Evolutionary conservation across 2,329 filamentous ascomycete genomes (phyloP).

Genomic region (Elsinoe fawcettii): DNA sequence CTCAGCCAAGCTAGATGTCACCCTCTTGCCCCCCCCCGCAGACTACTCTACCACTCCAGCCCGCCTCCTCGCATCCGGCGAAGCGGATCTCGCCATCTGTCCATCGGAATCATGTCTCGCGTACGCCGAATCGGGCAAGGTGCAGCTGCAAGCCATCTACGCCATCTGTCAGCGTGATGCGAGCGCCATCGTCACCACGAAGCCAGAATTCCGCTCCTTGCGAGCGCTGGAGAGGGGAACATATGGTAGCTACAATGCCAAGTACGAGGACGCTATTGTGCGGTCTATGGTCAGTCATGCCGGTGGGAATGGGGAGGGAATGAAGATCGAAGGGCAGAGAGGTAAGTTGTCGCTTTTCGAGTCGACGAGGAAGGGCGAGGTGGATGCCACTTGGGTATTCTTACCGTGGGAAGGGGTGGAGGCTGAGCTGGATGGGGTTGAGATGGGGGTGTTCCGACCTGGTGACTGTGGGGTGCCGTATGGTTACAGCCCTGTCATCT

Average conservation of each 20-base stretch:
- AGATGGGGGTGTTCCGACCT: slow-evolving; percentile 22
- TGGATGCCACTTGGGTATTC: slow-evolving; percentile 30
- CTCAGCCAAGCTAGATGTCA: slow-evolving; percentile 22
- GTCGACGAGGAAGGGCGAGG: slow-evolving; percentile 22
- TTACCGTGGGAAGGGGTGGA: slow-evolving; percentile 30
- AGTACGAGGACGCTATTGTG: slow-evolving; percentile 29
- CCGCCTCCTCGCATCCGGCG: slow-evolving; percentile 23
- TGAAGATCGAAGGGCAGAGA: slow-evolving; percentile 23
- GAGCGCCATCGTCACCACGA: slow-evolving; percentile 26
- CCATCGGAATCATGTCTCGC: slow-evolving; percentile 29
- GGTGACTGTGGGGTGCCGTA: slow-evolving; percentile 27
- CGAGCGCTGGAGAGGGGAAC: slow-evolving; percentile 20
- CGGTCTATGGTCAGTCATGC: slow-evolving; percentile 24
- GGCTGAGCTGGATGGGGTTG: slow-evolving; percentile 23
- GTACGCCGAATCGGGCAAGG: slow-evolving; percentile 26
- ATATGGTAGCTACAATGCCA: slow-evolving; percentile 29
- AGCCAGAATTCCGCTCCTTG: slow-evolving; percentile 2
- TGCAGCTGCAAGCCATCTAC: slow-evolving; percentile 28
- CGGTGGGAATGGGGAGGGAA: slow-evolving; percentile 22
- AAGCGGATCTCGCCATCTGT: slow-evolving; percentile 28
- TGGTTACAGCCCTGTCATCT: slow-evolving; percentile 29
- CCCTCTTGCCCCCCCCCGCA: slow-evolving; percentile 25
- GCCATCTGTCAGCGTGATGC: slow-evolving; percentile 29
- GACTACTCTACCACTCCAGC: slow-evolving; percentile 27
- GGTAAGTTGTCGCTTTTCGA: slow-evolving; percentile 28